phyloP scores from a whole-genome alignment of 208 protist genomes.

The Endotrypanum monterogeii region DNA sequence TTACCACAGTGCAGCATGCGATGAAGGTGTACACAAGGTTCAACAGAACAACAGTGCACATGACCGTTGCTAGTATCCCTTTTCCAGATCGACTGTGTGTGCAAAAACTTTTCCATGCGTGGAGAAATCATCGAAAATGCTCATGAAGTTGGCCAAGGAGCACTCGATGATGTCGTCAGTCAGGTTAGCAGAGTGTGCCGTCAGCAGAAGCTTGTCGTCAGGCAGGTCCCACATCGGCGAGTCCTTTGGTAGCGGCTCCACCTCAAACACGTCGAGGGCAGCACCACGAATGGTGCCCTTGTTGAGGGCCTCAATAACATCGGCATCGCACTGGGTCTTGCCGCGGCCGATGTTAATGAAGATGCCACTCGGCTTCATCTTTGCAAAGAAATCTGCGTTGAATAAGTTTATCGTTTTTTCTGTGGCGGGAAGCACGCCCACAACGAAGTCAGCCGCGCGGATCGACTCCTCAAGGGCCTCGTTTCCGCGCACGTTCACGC shows the following conservation, averaged over 20 bases:
- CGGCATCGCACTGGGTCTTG: conserved; percentile 61
- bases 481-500: conserved; percentile 52
- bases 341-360: conserved; percentile 92
- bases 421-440: conserved; percentile 79
- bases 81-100: conserved; percentile 39
- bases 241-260: conserved; percentile 63
- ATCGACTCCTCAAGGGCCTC: conserved; percentile 55
- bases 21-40: background rate
- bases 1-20: no score
- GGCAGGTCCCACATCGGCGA: conserved; percentile 72
- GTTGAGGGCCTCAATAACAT: conserved; percentile 65
- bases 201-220: conserved; percentile 45
- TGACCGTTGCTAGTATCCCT: conserved; percentile 27
- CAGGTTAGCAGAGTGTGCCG: conserved; percentile 4
- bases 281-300: conserved; percentile 66
- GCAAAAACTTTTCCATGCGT: conserved; percentile 14
- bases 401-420: conserved; percentile 74
- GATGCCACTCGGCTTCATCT: conserved; percentile 79
- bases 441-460: conserved; percentile 82
- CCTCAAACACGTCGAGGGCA: conserved; percentile 81
- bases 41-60: background rate
- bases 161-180: background rate
- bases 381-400: conserved; percentile 66
- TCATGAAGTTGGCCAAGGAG: background rate
- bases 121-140: conserved; percentile 4